phyloP scores from a whole-genome alignment of 2,329 filamentous ascomycete species.

The Leptographium flavum region DNA sequence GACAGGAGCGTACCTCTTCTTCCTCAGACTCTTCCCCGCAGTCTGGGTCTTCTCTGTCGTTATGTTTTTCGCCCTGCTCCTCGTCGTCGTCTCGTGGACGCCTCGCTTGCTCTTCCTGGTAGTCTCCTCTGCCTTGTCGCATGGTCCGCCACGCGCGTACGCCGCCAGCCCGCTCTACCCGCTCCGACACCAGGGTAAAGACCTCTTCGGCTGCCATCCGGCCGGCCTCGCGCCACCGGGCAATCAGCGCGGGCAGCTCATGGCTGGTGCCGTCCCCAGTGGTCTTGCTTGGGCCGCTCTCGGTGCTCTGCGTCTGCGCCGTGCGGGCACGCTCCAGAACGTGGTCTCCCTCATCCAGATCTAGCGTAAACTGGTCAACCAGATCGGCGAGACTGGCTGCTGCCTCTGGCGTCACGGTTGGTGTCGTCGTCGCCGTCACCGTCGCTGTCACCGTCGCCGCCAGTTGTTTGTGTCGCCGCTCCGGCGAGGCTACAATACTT shows the following conservation, averaged over 20 bases:
- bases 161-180: slow-evolving; percentile 22
- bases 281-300: neutral
- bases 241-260: slow-evolving; percentile 40
- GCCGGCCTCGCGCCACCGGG: slow-evolving; percentile 46
- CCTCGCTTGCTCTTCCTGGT: neutral
- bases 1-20: neutral
- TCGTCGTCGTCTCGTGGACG: slow-evolving; percentile 4
- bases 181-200: slow-evolving; percentile 42
- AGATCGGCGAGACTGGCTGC: neutral
- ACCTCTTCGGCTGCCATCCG: slow-evolving; percentile 54
- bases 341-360: slow-evolving; percentile 7
- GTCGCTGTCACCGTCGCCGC: slow-evolving; percentile 16
- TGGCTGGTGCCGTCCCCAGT: slow-evolving; percentile 26
- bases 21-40: slow-evolving; percentile 3
- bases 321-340: neutral
- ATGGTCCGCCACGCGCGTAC: slow-evolving; percentile 16
- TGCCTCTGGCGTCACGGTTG: neutral
- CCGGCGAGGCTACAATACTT: no score
- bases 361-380: slow-evolving; percentile 3
- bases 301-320: neutral
- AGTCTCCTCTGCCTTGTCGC: neutral
- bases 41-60: slow-evolving; percentile 4
- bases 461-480: slow-evolving; percentile 19
- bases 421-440: slow-evolving; percentile 8
- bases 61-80: slow-evolving; percentile 6